Conservation (phyloP, 306 rosid genomes). For the Quercus variabilis region DNA sequence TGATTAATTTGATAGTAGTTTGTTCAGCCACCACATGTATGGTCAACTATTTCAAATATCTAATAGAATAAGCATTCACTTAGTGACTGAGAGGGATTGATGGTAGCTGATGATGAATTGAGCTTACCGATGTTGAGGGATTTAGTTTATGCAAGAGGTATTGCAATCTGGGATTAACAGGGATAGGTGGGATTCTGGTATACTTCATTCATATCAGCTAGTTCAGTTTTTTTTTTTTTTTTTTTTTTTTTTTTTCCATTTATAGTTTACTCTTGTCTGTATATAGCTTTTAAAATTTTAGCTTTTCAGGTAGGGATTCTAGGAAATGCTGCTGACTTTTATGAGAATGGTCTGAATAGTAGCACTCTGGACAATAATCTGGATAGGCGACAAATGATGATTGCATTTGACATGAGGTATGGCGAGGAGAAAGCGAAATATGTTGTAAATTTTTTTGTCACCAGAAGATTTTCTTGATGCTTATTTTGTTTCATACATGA, state of each 20-base stretch:
- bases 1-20: neutral
- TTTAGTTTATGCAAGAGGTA: conserved; percentile 3
- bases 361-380: conserved; percentile 48
- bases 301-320: conserved; percentile 77
- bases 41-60: neutral
- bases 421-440: conserved; percentile 1
- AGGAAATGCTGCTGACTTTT: conserved; percentile 91
- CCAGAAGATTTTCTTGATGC: conserved; percentile 25
- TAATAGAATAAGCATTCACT: neutral
- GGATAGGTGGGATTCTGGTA: conserved; percentile 15
- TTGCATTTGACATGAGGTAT: conserved; percentile 99
- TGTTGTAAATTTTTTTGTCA: neutral
- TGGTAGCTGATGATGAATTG: neutral
- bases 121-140: neutral
- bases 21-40: neutral
- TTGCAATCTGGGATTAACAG: conserved; percentile 19
- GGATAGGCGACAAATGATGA: conserved; percentile 96
- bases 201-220: conserved; percentile 15
- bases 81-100: neutral
- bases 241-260: neutral
- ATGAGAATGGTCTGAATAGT: conserved; percentile 51
- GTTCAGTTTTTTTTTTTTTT: neutral
- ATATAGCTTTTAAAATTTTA: conserved; percentile 10
- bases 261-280: neutral
- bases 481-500: conserved; percentile 25